A percentile compares a stretch with the other conserved stretches of the same genome.
Conservation (phyloP, 2,329 filamentous ascomycete species). For the Diaporthe ilicicola region DNA sequence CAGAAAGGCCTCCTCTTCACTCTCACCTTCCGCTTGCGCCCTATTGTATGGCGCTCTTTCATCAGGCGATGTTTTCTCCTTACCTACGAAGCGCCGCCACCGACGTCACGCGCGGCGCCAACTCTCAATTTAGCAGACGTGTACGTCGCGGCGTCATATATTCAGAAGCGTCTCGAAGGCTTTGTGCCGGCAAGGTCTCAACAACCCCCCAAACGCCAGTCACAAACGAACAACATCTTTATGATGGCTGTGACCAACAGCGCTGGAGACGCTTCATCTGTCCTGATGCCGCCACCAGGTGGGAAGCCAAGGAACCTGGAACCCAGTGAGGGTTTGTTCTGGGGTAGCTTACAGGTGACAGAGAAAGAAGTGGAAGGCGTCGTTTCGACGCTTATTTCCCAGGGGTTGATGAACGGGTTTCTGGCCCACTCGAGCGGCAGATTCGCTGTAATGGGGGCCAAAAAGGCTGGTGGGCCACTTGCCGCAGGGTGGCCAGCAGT, state of each 20-base stretch:
- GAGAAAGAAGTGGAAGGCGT: conserved; percentile 78
- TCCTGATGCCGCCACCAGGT: conserved; percentile 58
- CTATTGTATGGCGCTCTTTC: conserved; percentile 85
- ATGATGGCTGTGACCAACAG: conserved; percentile 61
- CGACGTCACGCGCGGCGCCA: conserved; percentile 69
- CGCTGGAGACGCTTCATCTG: conserved; percentile 45
- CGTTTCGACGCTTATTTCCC: conserved; percentile 78
- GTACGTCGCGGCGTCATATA: conserved; percentile 67
- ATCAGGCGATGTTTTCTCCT: conserved; percentile 81
- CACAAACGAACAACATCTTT: conserved; percentile 59
- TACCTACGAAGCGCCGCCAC: conserved; percentile 73
- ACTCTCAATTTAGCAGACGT: conserved; percentile 78
- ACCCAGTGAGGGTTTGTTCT: conserved; percentile 68
- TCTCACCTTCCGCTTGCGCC: conserved; percentile 79
- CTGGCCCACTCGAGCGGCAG: conserved; percentile 79
- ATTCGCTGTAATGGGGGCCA: conserved; percentile 84
- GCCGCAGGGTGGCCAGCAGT: conserved; percentile 79
- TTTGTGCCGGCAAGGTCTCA: conserved; percentile 53
- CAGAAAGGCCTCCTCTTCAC: conserved; percentile 78
- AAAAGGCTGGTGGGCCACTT: conserved; percentile 69
- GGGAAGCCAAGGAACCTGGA: conserved; percentile 57
- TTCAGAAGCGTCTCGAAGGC: conserved; percentile 71
- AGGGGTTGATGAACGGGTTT: conserved; percentile 85
- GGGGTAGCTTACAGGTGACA: conserved; percentile 68
- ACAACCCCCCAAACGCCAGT: conserved; percentile 41